Evolutionary conservation across 2,329 filamentous ascomycete genomes (phyloP), one percentile per base, ranked within the genome.

Genomic region (Pseudocercospora ulei): DNA sequence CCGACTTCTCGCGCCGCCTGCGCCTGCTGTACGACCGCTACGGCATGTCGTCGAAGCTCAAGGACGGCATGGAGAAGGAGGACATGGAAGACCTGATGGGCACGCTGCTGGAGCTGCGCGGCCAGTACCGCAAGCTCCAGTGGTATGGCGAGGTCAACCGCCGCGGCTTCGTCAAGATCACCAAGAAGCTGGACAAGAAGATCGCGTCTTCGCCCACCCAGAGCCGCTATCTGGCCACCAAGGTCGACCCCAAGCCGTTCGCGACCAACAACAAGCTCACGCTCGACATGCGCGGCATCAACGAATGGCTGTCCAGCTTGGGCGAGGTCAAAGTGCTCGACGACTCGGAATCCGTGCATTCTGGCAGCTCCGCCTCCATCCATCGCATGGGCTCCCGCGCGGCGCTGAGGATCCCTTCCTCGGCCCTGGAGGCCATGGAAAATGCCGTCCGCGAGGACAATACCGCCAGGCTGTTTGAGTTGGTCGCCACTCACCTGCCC

Each of bases 71-170:
- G 47, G 88, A 95, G 58, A 74, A 79, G 46, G 85, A 95, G 58
- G 90, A 98, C 63, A 72, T 80, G 27, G 84, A 95, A 61, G 90
- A 98, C 62, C 70, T 96, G 30, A 82, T 92, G 68, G 85, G 82
- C 22, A 86, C 87, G 22, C 68, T 98, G 35, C 73, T 96, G 19
- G 90, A 98, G 63, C 70, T 96, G 44, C 76, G 90, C 41, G 80
- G 79, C 36, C 83, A 92, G 58, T 65, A 96, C 50, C 75, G 90
- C 43, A 96, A 96, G 56, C 69, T 98, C 36, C 83, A 93, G 61
- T 96, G 87, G 87, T 98, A 96, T 59, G 88, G 87, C 34, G 88
- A 96, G 64, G 88, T 96, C 56, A 98, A 98, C 62, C 76, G 87
- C 36, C 74, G 84, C 48, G 90, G 90, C 1, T 98, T 98, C 56